phyloP scores from a whole-genome alignment of 495 filamentous ascomycete species.

The Tuber brumale region DNA sequence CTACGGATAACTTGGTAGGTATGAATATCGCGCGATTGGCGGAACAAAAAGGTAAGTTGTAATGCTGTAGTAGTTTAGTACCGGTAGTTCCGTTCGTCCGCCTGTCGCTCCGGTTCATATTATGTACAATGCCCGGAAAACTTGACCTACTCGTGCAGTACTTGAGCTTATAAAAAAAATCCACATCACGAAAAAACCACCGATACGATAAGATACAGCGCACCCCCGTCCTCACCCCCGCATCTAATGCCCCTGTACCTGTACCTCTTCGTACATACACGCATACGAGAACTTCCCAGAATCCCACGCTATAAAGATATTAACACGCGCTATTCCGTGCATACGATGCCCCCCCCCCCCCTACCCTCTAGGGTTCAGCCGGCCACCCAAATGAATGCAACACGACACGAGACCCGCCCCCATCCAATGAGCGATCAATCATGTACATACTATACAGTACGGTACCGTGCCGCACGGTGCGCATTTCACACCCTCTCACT shows the following conservation, averaged over 20 bases:
- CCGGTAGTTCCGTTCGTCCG: too few species aligned
- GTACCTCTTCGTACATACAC: background rate
- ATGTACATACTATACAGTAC: background rate
- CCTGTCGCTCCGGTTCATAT: too few species aligned
- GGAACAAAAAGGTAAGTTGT: too few species aligned
- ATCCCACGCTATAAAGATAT: background rate
- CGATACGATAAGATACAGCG: background rate
- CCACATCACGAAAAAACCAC: background rate
- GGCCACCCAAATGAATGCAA: background rate
- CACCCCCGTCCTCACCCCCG: background rate
- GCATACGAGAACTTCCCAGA: background rate
- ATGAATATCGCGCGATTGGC: too few species aligned
- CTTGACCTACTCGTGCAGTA: too few species aligned
- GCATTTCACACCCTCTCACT: slow-evolving; percentile 4
- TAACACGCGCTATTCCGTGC: background rate
- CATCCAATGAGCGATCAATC: slow-evolving; percentile 2
- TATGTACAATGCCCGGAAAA: background rate
- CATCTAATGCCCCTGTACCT: background rate
- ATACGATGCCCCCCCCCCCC: background rate
- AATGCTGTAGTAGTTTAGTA: too few species aligned
- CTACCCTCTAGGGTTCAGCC: background rate
- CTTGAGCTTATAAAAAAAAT: background rate
- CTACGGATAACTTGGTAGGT: too few species aligned
- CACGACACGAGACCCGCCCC: background rate
- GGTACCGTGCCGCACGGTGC: background rate